Evolutionary conservation across 495 filamentous ascomycete species (phyloP).

Genomic region (Neurospora pannonica): DNA sequence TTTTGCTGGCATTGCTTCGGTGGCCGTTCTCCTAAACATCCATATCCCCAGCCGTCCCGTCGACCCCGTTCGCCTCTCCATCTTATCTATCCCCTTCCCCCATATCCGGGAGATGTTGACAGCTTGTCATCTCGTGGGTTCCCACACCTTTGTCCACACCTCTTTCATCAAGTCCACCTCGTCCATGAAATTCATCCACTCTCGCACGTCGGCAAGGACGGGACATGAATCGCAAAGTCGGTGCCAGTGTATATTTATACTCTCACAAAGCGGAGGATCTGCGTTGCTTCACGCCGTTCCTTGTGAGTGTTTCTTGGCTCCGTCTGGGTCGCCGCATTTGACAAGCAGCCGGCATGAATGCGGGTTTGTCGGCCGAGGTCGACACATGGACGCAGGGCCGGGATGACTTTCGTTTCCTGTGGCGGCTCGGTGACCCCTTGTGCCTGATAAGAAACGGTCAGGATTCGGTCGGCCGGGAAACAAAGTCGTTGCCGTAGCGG

Average conservation of each 20-base stretch:
- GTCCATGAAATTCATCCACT: not conserved
- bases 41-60: not conserved
- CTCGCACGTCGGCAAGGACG: not conserved
- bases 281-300: not conserved
- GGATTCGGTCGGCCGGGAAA: not conserved
- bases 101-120: not conserved
- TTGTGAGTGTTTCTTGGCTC: not conserved
- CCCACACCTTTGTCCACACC: not conserved
- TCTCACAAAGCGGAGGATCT: not conserved
- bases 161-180: not conserved
- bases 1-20: not conserved
- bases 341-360: not conserved
- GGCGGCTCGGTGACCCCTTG: not conserved
- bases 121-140: not conserved
- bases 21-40: not conserved
- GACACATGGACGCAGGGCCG: not conserved
- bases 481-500: not conserved
- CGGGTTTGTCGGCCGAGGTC: not conserved
- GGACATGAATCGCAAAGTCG: not conserved
- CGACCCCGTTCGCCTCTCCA: not conserved
- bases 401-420: not conserved
- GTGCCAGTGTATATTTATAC: not conserved
- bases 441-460: not conserved
- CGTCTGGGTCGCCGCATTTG: not conserved
- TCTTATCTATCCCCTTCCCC: not conserved